phyloP scores from a whole-genome alignment of 2,329 filamentous ascomycete species.

The Xylaria sp. region DNA sequence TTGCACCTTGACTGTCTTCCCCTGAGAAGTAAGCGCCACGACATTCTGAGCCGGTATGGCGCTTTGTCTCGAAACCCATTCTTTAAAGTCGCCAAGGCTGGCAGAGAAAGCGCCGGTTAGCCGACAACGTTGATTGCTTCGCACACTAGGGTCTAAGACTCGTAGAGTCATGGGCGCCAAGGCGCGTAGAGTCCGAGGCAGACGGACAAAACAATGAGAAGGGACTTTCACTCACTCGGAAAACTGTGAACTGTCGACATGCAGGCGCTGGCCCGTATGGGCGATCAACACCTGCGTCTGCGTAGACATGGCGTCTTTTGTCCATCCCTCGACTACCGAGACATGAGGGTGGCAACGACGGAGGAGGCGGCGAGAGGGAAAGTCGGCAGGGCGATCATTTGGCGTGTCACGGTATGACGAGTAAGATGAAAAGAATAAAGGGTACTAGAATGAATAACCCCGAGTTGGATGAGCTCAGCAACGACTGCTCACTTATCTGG shows the following conservation, averaged over 20 bases:
- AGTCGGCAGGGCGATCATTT: conserved; percentile 18
- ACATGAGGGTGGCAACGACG: conserved; percentile 10
- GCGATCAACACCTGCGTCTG: conserved; percentile 90
- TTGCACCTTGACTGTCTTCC: conserved; percentile 84
- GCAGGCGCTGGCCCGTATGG: conserved; percentile 88
- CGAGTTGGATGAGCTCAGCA: conserved; percentile 11
- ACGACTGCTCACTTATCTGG: background rate
- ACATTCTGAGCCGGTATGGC: conserved; percentile 81
- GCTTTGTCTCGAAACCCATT: conserved; percentile 80
- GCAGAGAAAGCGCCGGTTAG: conserved; percentile 34
- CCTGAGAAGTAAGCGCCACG: conserved; percentile 85
- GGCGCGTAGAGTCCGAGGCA: background rate
- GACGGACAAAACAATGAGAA: conserved; percentile 6
- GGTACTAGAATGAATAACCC: background rate
- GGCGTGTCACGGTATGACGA: conserved; percentile 1
- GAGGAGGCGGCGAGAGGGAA: conserved; percentile 6
- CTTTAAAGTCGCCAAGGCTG: conserved; percentile 85
- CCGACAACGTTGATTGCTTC: background rate
- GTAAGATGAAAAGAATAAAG: background rate
- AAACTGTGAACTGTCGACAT: conserved; percentile 79
- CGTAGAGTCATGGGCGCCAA: background rate
- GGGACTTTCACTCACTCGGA: conserved; percentile 67
- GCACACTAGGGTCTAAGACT: conserved; percentile 31
- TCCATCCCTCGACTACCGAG: conserved; percentile 47
- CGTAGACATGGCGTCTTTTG: conserved; percentile 68